phyloP scores from a whole-genome alignment of 2,329 filamentous ascomycete genomes.

The Alternaria panax region DNA sequence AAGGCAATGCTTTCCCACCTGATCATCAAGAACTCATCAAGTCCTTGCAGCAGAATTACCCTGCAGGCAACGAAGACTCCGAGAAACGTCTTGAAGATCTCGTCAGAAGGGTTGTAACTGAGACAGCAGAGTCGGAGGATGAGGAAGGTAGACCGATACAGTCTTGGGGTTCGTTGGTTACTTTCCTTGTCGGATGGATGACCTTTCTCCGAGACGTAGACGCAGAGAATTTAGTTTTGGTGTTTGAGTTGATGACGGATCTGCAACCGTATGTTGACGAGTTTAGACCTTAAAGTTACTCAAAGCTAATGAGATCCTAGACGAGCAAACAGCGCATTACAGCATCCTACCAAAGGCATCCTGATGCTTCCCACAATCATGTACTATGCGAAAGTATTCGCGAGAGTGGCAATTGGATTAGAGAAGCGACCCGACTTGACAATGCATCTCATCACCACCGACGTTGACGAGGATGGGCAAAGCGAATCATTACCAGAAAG shows the following conservation, averaged over 20 bases:
- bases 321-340: constrained; percentile 82
- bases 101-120: constrained; percentile 50
- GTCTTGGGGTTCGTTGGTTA: constrained; percentile 77
- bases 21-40: constrained; percentile 41
- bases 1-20: constrained; percentile 26
- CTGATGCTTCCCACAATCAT: constrained; percentile 85
- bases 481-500: constrained; percentile 83
- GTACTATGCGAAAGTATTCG: constrained; percentile 79
- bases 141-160: constrained; percentile 63
- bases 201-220: constrained; percentile 82
- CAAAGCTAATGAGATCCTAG: constrained; percentile 44
- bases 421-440: constrained; percentile 82
- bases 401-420: constrained; percentile 82
- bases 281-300: background rate
- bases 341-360: constrained; percentile 78
- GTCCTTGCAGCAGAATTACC: constrained; percentile 34
- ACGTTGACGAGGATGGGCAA: constrained; percentile 68
- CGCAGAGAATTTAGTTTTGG: constrained; percentile 74
- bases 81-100: constrained; percentile 36
- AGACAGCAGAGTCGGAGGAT: constrained; percentile 60
- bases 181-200: constrained; percentile 83
- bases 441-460: constrained; percentile 64
- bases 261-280: constrained; percentile 71
- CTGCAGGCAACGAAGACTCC: constrained; percentile 24
- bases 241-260: constrained; percentile 76